A percentile compares a stretch with the other conserved stretches of the same genome.
These are phyloP conservation scores for Hsuehochloa calcarea DNA, from an alignment of 176 grass and related monocot genomes.

Conservation along the genomic window DNA sequence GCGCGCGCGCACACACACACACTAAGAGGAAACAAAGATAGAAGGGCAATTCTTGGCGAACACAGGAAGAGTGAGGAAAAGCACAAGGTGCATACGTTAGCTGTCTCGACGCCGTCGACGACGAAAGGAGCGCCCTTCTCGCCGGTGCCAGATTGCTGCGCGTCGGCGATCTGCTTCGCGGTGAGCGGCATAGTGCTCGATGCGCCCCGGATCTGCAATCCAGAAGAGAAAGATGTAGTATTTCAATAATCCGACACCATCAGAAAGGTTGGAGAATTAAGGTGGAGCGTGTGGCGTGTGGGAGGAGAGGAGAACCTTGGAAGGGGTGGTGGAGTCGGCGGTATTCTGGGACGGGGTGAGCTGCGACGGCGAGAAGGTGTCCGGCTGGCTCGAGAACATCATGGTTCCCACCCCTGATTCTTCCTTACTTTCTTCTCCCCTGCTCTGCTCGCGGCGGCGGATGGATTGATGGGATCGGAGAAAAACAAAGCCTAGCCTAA, in stretches of 20 bases:
- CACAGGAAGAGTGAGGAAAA: neutral
- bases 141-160: constrained; percentile 52
- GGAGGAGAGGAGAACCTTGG: neutral
- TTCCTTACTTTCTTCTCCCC: neutral
- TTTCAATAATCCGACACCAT: neutral
- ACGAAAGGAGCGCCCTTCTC: constrained; percentile 51
- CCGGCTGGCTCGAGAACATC: constrained; percentile 47
- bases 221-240: neutral
- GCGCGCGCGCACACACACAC: neutral
- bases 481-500: neutral
- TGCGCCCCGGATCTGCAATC: constrained; percentile 50
- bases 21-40: neutral
- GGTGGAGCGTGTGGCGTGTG: neutral
- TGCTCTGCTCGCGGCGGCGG: neutral
- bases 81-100: constrained; percentile 37
- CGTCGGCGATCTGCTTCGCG: constrained; percentile 76
- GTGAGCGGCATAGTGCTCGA: constrained; percentile 64
- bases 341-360: constrained; percentile 45
- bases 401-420: neutral
- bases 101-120: constrained; percentile 58
- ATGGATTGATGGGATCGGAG: neutral
- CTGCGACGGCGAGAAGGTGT: constrained; percentile 48
- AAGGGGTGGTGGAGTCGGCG: constrained; percentile 37
- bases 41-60: neutral
- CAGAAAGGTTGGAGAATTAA: too few relatives aligned